Conservation (phyloP, 768 basidiomycete species). For the Mycena metata region DNA sequence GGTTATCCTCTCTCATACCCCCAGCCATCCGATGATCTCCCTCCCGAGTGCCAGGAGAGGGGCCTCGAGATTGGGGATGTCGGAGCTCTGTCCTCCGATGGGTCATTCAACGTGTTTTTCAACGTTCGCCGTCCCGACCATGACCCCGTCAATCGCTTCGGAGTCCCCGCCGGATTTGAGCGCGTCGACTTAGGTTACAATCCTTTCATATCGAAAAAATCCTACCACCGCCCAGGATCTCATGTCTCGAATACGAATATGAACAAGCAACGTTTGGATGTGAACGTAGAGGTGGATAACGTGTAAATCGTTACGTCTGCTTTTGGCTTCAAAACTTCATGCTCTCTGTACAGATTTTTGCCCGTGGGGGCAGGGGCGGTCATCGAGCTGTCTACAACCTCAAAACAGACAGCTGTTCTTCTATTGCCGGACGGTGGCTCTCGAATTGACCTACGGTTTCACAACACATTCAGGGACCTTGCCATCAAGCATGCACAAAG, state of each 20-base stretch:
- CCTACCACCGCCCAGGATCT: neutral
- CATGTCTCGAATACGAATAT: slow-evolving; percentile 1
- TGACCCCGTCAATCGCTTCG: slow-evolving; percentile 4
- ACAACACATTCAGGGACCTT: neutral
- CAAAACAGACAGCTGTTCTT: neutral
- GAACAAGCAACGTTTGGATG: neutral
- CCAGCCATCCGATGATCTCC: slow-evolving; percentile 4
- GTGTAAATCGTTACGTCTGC: neutral
- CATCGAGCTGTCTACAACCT: neutral
- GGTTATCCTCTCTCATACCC: slow-evolving; percentile 14
- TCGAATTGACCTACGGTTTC: neutral
- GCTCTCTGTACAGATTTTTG: neutral
- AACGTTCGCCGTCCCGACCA: neutral
- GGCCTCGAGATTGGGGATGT: slow-evolving; percentile 12
- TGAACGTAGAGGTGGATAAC: neutral
- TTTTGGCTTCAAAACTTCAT: no score
- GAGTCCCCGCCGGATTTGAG: neutral
- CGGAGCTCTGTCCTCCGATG: slow-evolving; percentile 5
- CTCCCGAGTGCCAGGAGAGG: neutral
- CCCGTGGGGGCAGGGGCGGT: neutral
- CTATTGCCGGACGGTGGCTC: neutral
- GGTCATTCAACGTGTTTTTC: neutral
- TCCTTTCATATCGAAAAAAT: neutral
- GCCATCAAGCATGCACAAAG: neutral
- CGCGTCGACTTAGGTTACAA: neutral